phyloP scores from a whole-genome alignment of 2,329 filamentous ascomycete species.

The Stagonosporopsis chrysanthemi region DNA sequence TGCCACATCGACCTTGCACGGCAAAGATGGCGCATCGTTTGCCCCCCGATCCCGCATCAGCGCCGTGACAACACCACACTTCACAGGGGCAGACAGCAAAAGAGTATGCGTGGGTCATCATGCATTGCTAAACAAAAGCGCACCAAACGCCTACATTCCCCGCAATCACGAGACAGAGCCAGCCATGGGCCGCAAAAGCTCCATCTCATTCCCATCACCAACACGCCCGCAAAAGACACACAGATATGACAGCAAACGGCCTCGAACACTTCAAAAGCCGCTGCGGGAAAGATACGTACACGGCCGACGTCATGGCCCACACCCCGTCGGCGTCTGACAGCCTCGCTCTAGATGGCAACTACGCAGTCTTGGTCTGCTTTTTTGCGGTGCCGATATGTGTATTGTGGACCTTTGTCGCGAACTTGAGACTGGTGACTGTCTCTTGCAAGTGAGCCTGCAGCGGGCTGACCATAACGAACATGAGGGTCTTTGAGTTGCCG shows the following conservation, averaged over 20 bases:
- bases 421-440: conserved; percentile 92
- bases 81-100: background rate
- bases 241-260: conserved; percentile 14
- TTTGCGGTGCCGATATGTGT: conserved; percentile 92
- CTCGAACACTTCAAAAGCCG: conserved; percentile 21
- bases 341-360: background rate
- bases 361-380: conserved; percentile 67
- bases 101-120: conserved; percentile 1
- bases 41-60: background rate
- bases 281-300: conserved; percentile 18
- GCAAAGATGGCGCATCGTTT: background rate
- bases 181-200: conserved; percentile 10
- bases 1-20: background rate
- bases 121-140: conserved; percentile 14
- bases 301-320: background rate
- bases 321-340: background rate
- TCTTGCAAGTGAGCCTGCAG: conserved; percentile 89
- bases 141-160: conserved; percentile 4
- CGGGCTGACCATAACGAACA: conserved; percentile 98
- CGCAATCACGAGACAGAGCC: conserved; percentile 7
- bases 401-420: conserved; percentile 93
- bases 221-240: conserved; percentile 1
- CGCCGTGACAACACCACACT: background rate
- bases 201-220: background rate
- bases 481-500: conserved; percentile 95